Evolutionary conservation across 2,329 filamentous ascomycete genomes (phyloP), one percentile per base, ranked within the genome.

Genomic region (Didymella keratinophila): DNA sequence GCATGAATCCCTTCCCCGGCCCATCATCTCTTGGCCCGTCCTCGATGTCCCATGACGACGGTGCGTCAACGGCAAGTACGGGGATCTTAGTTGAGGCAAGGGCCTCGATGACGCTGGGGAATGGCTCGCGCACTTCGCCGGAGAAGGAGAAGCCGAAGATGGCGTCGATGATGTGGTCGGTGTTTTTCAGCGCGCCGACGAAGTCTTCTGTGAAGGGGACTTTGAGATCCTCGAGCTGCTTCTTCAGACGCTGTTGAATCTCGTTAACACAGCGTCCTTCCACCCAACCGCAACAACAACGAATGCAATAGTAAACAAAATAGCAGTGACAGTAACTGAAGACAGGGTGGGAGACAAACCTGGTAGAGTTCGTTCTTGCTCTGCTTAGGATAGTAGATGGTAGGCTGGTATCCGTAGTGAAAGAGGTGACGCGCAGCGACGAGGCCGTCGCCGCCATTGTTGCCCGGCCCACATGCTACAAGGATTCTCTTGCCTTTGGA

Each of bases 81-180:
- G 93, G 91, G 8, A 95, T 71, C 25, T 84, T 84, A 5, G 90
- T 89, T 41, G 88, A 83, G 66, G 92, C 86, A 36, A 99, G 82
- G 8, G 90, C 87, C 60, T 85, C 81, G 67, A 99, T 96, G 14
- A 97, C 90, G 0, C 83, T 83, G 0, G 89, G 88, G 72, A 98
- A 99, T 1, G 95, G 95, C 65, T 96, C 92, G n/a, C 95, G 88
- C 52, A 99, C 89, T 64, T 95, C 89, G 7, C 93, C 94, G 1
- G 88, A 89, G 80, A 99, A 99, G 60, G 90, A 95, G 80, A 99
- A 99, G 8, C 92, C 93, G 73, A 99, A 99, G 62, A 99, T 92
- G 10, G 95, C 92, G 77, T 99, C 95, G 58, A 99, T 82, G 52
- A 99, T 80, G 66, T 96, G 90, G 73, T 97, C 90, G 2, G 90